Evolutionary conservation across 192 early-diverging fungal genomes (phyloP).

Genomic region (Lobosporangium transversale): DNA sequence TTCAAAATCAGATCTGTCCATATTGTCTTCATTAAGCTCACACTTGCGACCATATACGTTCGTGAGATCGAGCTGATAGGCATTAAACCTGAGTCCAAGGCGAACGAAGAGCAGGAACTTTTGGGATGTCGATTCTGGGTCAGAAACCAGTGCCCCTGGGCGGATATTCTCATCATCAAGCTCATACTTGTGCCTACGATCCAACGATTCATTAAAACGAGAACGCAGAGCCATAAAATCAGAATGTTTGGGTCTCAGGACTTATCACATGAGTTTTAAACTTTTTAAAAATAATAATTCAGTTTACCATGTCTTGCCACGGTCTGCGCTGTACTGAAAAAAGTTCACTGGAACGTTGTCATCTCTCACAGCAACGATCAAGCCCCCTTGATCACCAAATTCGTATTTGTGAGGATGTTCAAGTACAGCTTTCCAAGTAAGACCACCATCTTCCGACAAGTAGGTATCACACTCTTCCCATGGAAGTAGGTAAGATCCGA

Average conservation of each 20-base stretch:
- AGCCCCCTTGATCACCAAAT: conserved; percentile 81
- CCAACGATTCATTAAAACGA: no score
- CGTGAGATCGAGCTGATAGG: conserved; percentile 80
- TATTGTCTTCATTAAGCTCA: conserved; percentile 65
- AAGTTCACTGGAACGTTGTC: conserved; percentile 60
- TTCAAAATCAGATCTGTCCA: conserved; percentile 74
- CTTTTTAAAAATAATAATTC: no score
- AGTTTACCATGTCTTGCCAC: conserved; percentile 81
- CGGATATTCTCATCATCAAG: conserved; percentile 63
- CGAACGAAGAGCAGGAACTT: conserved; percentile 69
- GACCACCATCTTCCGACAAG: conserved; percentile 84
- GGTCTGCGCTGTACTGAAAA: conserved; percentile 81
- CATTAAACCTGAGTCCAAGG: conserved; percentile 37
- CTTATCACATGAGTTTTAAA: no score
- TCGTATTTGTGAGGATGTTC: conserved; percentile 87
- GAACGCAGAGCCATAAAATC: no score
- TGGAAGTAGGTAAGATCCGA: conserved; percentile 73
- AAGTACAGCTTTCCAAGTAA: conserved; percentile 73
- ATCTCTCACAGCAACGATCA: conserved; percentile 77
- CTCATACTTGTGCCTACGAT: conserved; percentile 53
- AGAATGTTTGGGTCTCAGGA: no score
- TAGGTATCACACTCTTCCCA: conserved; percentile 88
- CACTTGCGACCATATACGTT: conserved; percentile 72
- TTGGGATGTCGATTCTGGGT: conserved; percentile 81
- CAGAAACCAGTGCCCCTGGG: conserved; percentile 75